These are phyloP conservation scores for Verbena officinalis DNA, from an alignment of 257 asterid species.

Conservation along the genomic window DNA sequence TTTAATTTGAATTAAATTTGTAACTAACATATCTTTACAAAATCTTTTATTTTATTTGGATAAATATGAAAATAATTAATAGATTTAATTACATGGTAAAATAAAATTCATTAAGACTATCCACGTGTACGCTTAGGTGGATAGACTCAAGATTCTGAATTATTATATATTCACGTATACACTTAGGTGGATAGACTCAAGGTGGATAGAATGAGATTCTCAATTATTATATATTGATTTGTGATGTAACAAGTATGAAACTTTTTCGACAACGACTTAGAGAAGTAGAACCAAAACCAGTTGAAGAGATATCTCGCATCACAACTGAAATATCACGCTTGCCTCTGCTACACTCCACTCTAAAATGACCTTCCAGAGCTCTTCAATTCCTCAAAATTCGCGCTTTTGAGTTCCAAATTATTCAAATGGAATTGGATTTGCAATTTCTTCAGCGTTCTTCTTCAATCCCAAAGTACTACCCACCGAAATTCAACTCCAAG, in stretches of 20 bases:
- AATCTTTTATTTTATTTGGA: no score
- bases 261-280: background rate
- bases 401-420: conserved; percentile 5
- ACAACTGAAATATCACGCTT: conserved; percentile 4
- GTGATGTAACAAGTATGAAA: background rate
- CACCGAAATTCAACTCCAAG: conserved; percentile 24
- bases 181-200: no score
- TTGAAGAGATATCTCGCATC: background rate
- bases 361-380: background rate
- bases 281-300: background rate
- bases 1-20: no score
- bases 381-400: conserved; percentile 9
- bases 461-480: conserved; percentile 11
- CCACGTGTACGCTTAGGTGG: no score
- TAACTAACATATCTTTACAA: no score
- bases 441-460: conserved; percentile 34
- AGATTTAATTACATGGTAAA: no score
- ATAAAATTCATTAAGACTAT: no score
- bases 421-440: conserved; percentile 37
- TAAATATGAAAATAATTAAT: no score
- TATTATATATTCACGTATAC: no score
- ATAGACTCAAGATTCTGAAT: no score
- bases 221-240: background rate
- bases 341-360: background rate
- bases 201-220: no score